These are phyloP conservation scores for Plasmodium relictum DNA, from an alignment of 169 alveolate genomes.

Conservation along the genomic window DNA sequence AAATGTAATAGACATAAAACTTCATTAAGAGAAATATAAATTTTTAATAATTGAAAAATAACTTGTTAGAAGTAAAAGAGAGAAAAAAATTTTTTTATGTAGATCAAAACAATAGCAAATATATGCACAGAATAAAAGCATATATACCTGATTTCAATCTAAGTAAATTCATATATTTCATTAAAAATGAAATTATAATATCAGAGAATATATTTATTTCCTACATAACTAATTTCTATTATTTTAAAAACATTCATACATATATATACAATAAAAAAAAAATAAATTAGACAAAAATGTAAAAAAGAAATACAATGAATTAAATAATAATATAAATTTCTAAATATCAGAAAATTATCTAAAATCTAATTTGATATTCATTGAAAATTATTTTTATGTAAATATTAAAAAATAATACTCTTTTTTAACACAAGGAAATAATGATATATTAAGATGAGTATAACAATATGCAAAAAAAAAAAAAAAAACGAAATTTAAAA, in stretches of 20 bases:
- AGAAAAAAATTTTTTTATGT: slow-evolving; percentile 61
- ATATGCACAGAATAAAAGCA: slow-evolving; percentile 39
- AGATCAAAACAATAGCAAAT: slow-evolving; percentile 16
- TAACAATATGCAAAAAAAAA: neutral
- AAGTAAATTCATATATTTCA: slow-evolving; percentile 1
- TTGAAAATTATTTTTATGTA: slow-evolving; percentile 44
- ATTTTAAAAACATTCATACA: slow-evolving; percentile 32
- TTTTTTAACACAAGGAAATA: slow-evolving; percentile 56
- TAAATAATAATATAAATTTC: neutral
- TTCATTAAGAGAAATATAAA: slow-evolving; percentile 30
- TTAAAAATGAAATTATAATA: slow-evolving; percentile 7
- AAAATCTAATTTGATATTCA: neutral
- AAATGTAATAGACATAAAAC: no score
- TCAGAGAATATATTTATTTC: neutral
- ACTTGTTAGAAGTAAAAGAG: slow-evolving; percentile 56
- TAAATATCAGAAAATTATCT: slow-evolving; percentile 12
- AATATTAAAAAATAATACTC: slow-evolving; percentile 22
- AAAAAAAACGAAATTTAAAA: neutral
- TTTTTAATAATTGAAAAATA: slow-evolving; percentile 53
- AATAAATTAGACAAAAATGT: neutral
- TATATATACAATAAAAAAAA: neutral
- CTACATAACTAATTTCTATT: slow-evolving; percentile 33
- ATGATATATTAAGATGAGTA: slow-evolving; percentile 27
- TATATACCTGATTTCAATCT: slow-evolving; percentile 43
- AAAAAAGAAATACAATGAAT: neutral